Percentiles rank a stretch among this genome's conserved stretches.
Evolutionary conservation across 257 asterid genomes (phyloP).

Genomic region (Paulownia fortunei): DNA sequence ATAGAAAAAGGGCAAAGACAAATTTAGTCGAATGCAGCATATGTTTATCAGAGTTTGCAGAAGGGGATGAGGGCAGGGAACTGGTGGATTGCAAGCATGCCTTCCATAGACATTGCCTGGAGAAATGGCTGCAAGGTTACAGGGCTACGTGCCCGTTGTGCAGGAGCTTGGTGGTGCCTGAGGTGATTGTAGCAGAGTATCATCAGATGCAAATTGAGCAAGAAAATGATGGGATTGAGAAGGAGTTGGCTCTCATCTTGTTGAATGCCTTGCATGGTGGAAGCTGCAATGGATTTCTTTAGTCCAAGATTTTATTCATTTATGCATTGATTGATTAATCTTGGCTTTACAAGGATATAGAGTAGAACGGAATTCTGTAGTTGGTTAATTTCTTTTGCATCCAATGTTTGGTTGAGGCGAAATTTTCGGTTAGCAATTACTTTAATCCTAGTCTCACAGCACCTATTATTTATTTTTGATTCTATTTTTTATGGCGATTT

Average conservation of each 20-base stretch:
- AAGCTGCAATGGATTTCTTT: conserved; percentile 30
- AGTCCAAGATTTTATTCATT: background rate
- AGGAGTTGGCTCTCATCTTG: conserved; percentile 51
- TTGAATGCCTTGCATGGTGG: conserved; percentile 36
- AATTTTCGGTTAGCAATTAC: no score
- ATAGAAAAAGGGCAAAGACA: background rate
- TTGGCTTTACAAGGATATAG: background rate
- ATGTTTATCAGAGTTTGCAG: conserved; percentile 47
- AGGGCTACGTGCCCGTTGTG: conserved; percentile 65
- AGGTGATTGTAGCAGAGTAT: conserved; percentile 36
- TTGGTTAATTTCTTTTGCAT: background rate
- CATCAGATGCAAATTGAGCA: conserved; percentile 32
- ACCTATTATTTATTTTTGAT: no score
- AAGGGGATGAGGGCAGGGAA: conserved; percentile 49
- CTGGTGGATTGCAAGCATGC: conserved; percentile 52
- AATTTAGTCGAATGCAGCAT: conserved; percentile 43
- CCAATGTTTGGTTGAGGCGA: no score
- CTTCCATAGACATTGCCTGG: conserved; percentile 57
- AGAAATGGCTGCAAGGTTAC: conserved; percentile 40
- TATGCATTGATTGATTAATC: no score
- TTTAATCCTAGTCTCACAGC: no score
- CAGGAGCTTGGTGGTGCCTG: conserved; percentile 57
- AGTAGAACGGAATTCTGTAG: background rate
- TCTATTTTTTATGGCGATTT: no score
- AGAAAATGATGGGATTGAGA: conserved; percentile 29